Conservation (phyloP, 495 filamentous ascomycete genomes). For the Annulohypoxylon maeteangense region DNA sequence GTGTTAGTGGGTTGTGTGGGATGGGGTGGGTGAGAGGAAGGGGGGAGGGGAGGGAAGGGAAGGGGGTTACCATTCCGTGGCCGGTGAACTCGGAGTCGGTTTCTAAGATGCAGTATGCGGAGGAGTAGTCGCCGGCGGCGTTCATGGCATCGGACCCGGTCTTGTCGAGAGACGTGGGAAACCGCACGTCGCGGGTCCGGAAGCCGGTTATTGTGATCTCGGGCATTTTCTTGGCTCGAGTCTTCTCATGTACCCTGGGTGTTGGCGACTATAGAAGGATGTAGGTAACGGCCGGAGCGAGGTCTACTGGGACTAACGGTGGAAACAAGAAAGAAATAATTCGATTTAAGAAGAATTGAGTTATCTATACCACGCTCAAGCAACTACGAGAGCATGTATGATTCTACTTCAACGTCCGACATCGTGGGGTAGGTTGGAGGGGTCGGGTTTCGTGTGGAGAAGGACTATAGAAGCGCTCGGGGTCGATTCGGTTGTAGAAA, state of each 20-base stretch:
- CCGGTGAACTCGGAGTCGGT: conserved; percentile 78
- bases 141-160: conserved; percentile 98
- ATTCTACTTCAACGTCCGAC: conserved; percentile 23
- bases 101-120: conserved; percentile 90
- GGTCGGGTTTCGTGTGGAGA: conserved; percentile 32
- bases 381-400: neutral
- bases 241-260: neutral
- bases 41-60: neutral
- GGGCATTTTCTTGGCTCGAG: conserved; percentile 47
- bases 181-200: conserved; percentile 86
- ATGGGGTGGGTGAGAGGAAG: neutral
- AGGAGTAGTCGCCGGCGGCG: conserved; percentile 89
- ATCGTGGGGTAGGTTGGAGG: conserved; percentile 42
- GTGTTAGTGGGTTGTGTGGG: conserved; percentile 16
- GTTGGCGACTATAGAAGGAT: neutral
- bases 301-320: neutral
- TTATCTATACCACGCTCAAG: conserved; percentile 3
- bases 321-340: neutral
- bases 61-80: conserved; percentile 80
- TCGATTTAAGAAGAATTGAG: neutral
- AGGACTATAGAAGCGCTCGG: conserved; percentile 23
- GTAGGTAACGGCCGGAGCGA: conserved; percentile 1
- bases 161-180: conserved; percentile 94
- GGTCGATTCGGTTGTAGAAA: conserved; percentile 23
- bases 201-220: conserved; percentile 85